These are phyloP conservation scores for Kregervanrija fluxuum DNA, from an alignment of 805 yeast species.

Conservation along the genomic window DNA sequence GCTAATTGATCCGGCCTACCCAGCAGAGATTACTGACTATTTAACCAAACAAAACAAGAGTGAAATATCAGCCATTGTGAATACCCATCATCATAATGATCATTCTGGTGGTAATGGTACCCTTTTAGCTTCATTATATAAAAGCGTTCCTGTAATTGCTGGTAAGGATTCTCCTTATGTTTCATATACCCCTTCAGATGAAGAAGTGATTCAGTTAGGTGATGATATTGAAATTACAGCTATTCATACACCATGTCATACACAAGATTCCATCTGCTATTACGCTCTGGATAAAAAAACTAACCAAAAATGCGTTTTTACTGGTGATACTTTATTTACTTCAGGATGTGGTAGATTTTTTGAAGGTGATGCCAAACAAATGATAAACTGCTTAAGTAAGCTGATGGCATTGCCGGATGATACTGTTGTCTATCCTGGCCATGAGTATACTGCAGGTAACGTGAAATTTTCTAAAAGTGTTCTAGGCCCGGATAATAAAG, in stretches of 20 bases:
- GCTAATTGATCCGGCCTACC: constrained; percentile 90
- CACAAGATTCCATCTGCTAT: constrained; percentile 93
- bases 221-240: constrained; percentile 60
- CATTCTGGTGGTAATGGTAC: constrained; percentile 81
- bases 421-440: constrained; percentile 86
- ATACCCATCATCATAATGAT: constrained; percentile 95
- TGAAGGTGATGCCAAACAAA: constrained; percentile 80
- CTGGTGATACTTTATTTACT: constrained; percentile 92
- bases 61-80: constrained; percentile 69
- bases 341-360: constrained; percentile 97
- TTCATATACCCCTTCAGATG: constrained; percentile 59
- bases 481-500: constrained; percentile 38
- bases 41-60: constrained; percentile 27
- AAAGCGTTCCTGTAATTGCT: constrained; percentile 62
- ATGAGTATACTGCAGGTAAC: constrained; percentile 86
- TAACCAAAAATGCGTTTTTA: constrained; percentile 68
- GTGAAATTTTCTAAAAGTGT: constrained; percentile 69
- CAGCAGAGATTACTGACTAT: constrained; percentile 54
- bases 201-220: constrained; percentile 58
- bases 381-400: constrained; percentile 62
- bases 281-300: constrained; percentile 59
- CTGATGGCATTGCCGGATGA: constrained; percentile 58
- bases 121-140: constrained; percentile 25
- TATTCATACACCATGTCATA: constrained; percentile 95
- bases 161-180: constrained; percentile 79